phyloP scores from a whole-genome alignment of 2,329 filamentous ascomycete genomes.

The Teratosphaeria viscida region DNA sequence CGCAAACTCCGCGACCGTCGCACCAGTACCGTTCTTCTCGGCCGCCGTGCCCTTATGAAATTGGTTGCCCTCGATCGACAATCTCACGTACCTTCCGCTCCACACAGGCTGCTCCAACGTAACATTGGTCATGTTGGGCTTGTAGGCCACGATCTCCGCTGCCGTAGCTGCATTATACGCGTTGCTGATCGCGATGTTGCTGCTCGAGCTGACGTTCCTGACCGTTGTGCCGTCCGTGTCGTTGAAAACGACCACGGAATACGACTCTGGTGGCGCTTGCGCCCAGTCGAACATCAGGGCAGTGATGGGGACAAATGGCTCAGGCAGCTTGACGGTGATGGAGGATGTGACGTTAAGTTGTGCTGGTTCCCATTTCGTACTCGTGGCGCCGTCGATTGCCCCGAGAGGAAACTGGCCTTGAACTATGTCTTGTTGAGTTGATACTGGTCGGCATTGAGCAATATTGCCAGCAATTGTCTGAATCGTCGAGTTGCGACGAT shows the following conservation, averaged over 20 bases:
- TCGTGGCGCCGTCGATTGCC: slow-evolving; percentile 55
- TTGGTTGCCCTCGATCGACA: slow-evolving; percentile 41
- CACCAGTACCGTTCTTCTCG: slow-evolving; percentile 29
- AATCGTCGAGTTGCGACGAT: slow-evolving; percentile 46
- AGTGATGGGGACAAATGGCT: slow-evolving; percentile 32
- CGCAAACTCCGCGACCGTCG: slow-evolving; percentile 43
- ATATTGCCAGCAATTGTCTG: slow-evolving; percentile 50
- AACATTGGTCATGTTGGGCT: slow-evolving; percentile 37
- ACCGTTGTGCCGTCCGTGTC: neutral
- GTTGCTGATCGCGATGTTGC: slow-evolving; percentile 29
- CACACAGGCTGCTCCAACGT: slow-evolving; percentile 29
- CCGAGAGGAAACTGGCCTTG: slow-evolving; percentile 60
- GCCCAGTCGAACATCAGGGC: slow-evolving; percentile 53
- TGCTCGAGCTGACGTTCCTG: slow-evolving; percentile 15
- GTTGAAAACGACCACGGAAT: slow-evolving; percentile 39
- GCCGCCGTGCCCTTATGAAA: slow-evolving; percentile 21
- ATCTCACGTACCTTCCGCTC: slow-evolving; percentile 35
- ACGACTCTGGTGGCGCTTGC: slow-evolving; percentile 43
- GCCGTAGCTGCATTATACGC: slow-evolving; percentile 30
- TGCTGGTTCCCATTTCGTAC: slow-evolving; percentile 57
- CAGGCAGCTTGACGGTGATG: slow-evolving; percentile 45
- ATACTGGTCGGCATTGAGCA: slow-evolving; percentile 48
- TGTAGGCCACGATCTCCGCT: slow-evolving; percentile 30
- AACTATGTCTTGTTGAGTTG: slow-evolving; percentile 37
- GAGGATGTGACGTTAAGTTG: slow-evolving; percentile 40